Evolutionary conservation across 164 flowering plant species (phyloP).

Genomic region (Pachysandra terminalis): DNA sequence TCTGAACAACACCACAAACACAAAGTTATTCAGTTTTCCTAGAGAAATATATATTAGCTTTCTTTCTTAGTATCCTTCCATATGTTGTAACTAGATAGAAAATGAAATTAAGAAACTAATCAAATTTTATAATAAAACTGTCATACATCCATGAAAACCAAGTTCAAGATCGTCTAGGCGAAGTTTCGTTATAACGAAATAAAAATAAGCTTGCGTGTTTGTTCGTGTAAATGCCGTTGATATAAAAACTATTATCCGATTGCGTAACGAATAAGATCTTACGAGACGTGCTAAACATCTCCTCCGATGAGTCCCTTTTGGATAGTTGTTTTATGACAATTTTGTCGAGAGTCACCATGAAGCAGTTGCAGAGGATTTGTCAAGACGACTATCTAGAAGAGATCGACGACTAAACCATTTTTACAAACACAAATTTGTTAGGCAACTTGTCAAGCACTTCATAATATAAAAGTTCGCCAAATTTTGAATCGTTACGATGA

Average conservation of each 20-base stretch:
- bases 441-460: slow-evolving; percentile 19
- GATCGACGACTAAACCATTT: neutral
- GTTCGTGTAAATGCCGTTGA: neutral
- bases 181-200: neutral
- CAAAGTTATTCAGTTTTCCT: neutral
- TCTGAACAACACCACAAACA: neutral
- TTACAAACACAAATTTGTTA: slow-evolving; percentile 7
- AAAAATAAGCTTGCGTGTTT: neutral
- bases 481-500: neutral
- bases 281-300: slow-evolving; percentile 1
- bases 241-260: neutral
- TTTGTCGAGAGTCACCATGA: slow-evolving; percentile 7
- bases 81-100: slow-evolving; percentile 1
- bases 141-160: neutral
- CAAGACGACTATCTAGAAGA: slow-evolving; percentile 10
- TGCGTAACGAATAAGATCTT: neutral
- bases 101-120: neutral
- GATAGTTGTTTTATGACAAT: slow-evolving; percentile 2
- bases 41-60: neutral
- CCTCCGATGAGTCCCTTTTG: neutral
- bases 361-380: slow-evolving; percentile 8
- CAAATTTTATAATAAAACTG: slow-evolving; percentile 4
- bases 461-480: slow-evolving; percentile 1
- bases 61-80: neutral
- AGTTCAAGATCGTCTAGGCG: neutral